These are phyloP conservation scores for Syzygium jambos DNA, from an alignment of 345 rosid species.

Conservation along the genomic window DNA sequence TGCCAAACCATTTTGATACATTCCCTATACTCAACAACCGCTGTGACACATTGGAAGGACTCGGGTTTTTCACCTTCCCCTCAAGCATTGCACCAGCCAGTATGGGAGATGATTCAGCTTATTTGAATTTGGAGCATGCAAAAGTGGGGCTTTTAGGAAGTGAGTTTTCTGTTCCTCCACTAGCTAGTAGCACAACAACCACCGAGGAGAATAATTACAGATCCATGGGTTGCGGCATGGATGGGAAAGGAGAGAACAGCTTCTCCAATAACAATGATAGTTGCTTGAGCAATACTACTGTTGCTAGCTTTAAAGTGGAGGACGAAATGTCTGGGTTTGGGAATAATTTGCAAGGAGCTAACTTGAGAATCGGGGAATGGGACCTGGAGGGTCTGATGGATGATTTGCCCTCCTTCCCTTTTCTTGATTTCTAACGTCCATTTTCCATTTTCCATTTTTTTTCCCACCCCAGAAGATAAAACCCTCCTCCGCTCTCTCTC, in stretches of 20 bases:
- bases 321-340: slow-evolving; percentile 48
- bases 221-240: slow-evolving; percentile 7
- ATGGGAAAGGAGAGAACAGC: slow-evolving; percentile 16
- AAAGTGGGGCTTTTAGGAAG: slow-evolving; percentile 28
- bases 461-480: neutral
- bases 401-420: slow-evolving; percentile 61
- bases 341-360: slow-evolving; percentile 57
- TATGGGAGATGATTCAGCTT: slow-evolving; percentile 17
- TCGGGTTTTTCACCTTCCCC: slow-evolving; percentile 22
- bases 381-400: slow-evolving; percentile 78
- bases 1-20: slow-evolving; percentile 32
- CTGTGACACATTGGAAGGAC: slow-evolving; percentile 23
- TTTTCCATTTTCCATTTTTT: neutral
- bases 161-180: slow-evolving; percentile 45
- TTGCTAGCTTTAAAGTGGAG: slow-evolving; percentile 26
- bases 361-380: slow-evolving; percentile 83
- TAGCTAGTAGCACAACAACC: slow-evolving; percentile 20
- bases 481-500: neutral
- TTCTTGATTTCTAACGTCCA: slow-evolving; percentile 63
- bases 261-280: slow-evolving; percentile 20
- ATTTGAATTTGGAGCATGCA: slow-evolving; percentile 27
- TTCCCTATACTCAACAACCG: slow-evolving; percentile 20
- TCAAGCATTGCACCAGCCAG: slow-evolving; percentile 21
- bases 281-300: slow-evolving; percentile 35
- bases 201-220: neutral